Base-by-base conservation (phyloP, 208 protist species). In the Trypanosomatidae sp. region DNA sequence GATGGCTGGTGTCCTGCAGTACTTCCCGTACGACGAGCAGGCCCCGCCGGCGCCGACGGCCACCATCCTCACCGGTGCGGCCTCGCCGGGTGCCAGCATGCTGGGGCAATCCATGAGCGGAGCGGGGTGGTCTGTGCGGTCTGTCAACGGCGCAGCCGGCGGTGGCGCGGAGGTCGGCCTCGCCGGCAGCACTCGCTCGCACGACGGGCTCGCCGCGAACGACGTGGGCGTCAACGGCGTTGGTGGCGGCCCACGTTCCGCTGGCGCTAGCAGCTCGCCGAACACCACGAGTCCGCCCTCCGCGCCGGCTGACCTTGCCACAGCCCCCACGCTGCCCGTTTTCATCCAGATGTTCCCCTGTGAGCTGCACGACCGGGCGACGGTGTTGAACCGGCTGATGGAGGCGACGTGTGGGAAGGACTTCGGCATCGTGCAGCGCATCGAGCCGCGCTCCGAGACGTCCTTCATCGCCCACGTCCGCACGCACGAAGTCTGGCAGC, bases 291-390 rank as follows among this genome's bases (percentile, higher is more conserved):
- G n/a, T n/a, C n/a, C n/a, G n/a, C n/a, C n/a, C n/a, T n/a, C n/a
- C n/a, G n/a, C n/a, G n/a, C n/a, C n/a, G n/a, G n/a, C n/a, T n/a
- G n/a, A n/a, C n/a, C 36, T 72, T 25, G 68, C 46, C 15, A 77
- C 30, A 2, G 75, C 77, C 1, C 67, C 67, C 3, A 49, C 69
- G 44, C 52, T 82, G 55, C 84, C 86, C 19, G 76, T 94, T 15
- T 92, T 92, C 55, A 86, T 94, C 74, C 90, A 91, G 68, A 94
- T 94, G 90, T 94, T 91, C 58, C 90, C 90, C 8, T 94, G 87
- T 56, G 90, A 94, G 66, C 80, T 92, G 59, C 82, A 81, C 8
- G 81, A 91, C 66, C 81, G 84, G 8, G 80, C 79, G 33, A 76
- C 69, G 2, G 80, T 92, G 49, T 64, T 94, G 60, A 92, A 94